A percentile compares a stretch with the other conserved stretches of the same genome.
These are phyloP conservation scores for Didymella pomorum DNA, from an alignment of 2,329 filamentous ascomycete genomes.

Conservation along the genomic window DNA sequence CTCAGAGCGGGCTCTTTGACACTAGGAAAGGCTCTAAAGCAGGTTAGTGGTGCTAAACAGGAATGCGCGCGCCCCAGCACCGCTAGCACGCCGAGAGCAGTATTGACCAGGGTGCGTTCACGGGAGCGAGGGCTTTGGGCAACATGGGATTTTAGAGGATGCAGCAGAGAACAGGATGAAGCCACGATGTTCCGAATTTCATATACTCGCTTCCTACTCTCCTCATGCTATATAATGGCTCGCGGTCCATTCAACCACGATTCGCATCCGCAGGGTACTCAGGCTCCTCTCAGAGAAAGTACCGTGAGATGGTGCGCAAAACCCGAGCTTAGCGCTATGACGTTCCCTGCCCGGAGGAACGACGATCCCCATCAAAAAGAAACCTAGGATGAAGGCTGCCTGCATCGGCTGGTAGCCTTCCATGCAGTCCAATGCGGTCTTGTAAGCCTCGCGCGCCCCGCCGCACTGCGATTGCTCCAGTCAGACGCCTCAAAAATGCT, in stretches of 20 bases:
- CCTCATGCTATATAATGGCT: not conserved
- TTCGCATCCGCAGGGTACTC: too few species aligned
- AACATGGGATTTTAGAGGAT: not conserved
- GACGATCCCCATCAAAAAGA: conserved; percentile 22
- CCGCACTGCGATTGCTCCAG: conserved; percentile 1
- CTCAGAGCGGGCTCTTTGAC: conserved; percentile 31
- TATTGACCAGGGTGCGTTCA: conserved; percentile 17
- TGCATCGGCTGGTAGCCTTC: conserved; percentile 9
- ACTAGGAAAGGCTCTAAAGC: conserved; percentile 34
- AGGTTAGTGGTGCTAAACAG: conserved; percentile 30
- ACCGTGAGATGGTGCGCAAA: conserved; percentile 9
- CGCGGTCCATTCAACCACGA: not conserved
- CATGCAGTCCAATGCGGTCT: not conserved
- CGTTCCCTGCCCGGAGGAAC: conserved; percentile 12
- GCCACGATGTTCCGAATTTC: not conserved
- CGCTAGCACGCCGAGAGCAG: conserved; percentile 23
- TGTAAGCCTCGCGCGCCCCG: conserved; percentile 2
- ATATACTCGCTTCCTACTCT: not conserved
- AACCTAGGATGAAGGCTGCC: conserved; percentile 13
- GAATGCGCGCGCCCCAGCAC: conserved; percentile 28
- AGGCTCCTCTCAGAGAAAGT: conserved; percentile 3
- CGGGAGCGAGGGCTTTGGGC: conserved; percentile 10
- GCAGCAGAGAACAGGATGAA: not conserved
- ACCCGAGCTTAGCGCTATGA: conserved; percentile 19
- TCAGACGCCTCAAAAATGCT: not conserved